A percentile compares a stretch with the other conserved stretches of the same genome.
Conservation (phyloP, 192 early-diverging fungal species). For the Coemansia umbellata region DNA sequence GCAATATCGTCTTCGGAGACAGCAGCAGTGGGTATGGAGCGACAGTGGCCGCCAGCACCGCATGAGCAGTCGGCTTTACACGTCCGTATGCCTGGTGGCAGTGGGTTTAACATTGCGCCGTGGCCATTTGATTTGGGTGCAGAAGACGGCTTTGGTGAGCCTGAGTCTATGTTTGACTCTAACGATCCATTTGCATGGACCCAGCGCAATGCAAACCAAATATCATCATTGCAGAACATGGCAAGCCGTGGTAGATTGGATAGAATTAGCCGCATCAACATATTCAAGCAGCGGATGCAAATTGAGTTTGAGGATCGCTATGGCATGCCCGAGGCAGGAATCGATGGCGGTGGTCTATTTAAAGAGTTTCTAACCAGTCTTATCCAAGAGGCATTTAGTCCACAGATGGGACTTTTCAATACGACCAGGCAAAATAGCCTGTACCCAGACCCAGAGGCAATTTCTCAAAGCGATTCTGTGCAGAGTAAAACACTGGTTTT, state of each 20-base stretch:
- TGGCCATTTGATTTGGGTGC: not conserved
- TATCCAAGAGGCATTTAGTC: slow-evolving; percentile 71
- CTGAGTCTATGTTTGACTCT: not conserved
- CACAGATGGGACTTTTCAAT: slow-evolving; percentile 64
- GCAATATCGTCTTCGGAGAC: not conserved
- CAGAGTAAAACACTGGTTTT: slow-evolving; percentile 36
- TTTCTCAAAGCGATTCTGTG: slow-evolving; percentile 20
- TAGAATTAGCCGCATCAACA: slow-evolving; percentile 37
- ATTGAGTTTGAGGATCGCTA: slow-evolving; percentile 85
- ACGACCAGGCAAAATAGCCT: slow-evolving; percentile 63
- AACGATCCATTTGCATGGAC: slow-evolving; percentile 6
- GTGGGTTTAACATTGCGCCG: not conserved
- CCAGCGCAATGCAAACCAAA: not conserved
- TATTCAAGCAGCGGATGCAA: slow-evolving; percentile 72
- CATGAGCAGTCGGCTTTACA: not conserved
- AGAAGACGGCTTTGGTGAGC: not conserved
- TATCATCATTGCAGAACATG: slow-evolving; percentile 1
- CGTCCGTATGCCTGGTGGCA: not conserved
- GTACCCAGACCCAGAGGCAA: slow-evolving; percentile 67
- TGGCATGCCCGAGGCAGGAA: slow-evolving; percentile 83
- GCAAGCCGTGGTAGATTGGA: slow-evolving; percentile 7
- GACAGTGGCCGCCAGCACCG: not conserved
- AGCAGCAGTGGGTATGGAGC: not conserved
- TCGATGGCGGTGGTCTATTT: slow-evolving; percentile 97
- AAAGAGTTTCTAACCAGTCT: slow-evolving; percentile 92